Evolutionary conservation across 345 rosid genomes (phyloP).

Genomic region (Limnanthes douglasii): DNA sequence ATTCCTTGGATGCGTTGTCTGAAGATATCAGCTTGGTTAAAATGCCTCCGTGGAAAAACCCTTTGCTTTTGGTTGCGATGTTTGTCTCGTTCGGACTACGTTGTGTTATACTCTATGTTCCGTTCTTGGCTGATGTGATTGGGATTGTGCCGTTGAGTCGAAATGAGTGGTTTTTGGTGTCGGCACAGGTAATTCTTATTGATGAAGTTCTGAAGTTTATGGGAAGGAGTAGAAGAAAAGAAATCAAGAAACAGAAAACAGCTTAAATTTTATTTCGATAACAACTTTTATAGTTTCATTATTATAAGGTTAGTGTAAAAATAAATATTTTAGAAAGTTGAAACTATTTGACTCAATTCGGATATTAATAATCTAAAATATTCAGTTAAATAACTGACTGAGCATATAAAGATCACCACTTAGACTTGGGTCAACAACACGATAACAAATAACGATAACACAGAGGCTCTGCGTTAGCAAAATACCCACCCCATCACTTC

Average conservation of each 20-base stretch:
- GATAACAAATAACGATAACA: no score
- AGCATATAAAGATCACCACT: no score
- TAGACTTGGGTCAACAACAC: no score
- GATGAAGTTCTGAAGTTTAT: conserved; percentile 65
- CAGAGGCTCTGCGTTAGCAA: no score
- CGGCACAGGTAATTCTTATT: conserved; percentile 65
- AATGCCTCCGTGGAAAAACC: conserved; percentile 90
- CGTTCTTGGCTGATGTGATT: conserved; percentile 62
- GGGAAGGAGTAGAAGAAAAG: conserved; percentile 31
- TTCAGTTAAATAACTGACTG: no score
- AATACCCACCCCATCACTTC: no score
- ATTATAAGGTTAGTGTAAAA: no score
- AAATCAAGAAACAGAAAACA: conserved; percentile 19
- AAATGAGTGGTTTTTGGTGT: conserved; percentile 65
- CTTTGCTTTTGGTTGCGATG: conserved; percentile 89
- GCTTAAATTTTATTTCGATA: no score
- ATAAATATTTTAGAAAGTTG: no score
- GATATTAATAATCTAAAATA: no score
- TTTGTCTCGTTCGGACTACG: conserved; percentile 71
- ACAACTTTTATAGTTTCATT: no score
- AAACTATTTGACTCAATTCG: no score
- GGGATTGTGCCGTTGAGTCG: conserved; percentile 63
- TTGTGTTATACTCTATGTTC: conserved; percentile 69
- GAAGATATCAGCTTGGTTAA: conserved; percentile 68
- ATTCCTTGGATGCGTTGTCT: conserved; percentile 77